Base-by-base conservation (phyloP, 2,329 filamentous ascomycete species). In the Pseudopyrenochaeta lycopersici region DNA sequence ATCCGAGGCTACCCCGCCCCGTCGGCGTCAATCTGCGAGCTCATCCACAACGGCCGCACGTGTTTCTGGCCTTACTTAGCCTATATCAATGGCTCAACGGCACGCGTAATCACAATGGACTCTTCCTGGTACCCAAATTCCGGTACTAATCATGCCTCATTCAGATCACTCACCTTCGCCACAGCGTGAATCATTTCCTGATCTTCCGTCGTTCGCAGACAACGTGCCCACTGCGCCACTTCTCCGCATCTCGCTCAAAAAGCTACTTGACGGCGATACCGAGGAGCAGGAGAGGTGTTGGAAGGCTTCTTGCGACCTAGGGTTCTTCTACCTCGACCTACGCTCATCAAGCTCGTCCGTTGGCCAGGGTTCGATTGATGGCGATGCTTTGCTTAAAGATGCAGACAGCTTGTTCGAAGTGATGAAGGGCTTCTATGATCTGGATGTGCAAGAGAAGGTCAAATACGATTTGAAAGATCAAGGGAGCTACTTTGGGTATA, bases 241-340 rank as follows among this genome's bases (percentile, higher is more conserved):
- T 1, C 66, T 77, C 4, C 73, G 73, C 43, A 76, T 81, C 27
- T 79, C 77, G 1, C 70, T 80, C 12, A 47, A 63, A 11, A 77
- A 76, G 44, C 67, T 81, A 4, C 66, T 77, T n/a, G 41, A 60
- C 11, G 54, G 64, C 12, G 72, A 80, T 46, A 2, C 46, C 10
- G 62, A 59, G 20, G 78, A 79, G 43, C 60, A 73, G 55, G 66
- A 76, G 15, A 63, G 71, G 14, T 74, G 77, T 29, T 78, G 77
- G 63, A 56, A 75, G 39, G 76, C 77, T 5, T 80, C 77, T 62
- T 76, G 76, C 47, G 77, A 84, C 2, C 72, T 85, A 1, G 83
- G 84, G 1, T 85, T 86, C 72, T 85, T 85, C 72, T 85, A 85
- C 58, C 74, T 86, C 6, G 81, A 85, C 58, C 68, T 85, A 2